These are phyloP conservation scores for Sanghuangporus baumii DNA, from an alignment of 1,284 basidiomycete species.

Conservation along the genomic window DNA sequence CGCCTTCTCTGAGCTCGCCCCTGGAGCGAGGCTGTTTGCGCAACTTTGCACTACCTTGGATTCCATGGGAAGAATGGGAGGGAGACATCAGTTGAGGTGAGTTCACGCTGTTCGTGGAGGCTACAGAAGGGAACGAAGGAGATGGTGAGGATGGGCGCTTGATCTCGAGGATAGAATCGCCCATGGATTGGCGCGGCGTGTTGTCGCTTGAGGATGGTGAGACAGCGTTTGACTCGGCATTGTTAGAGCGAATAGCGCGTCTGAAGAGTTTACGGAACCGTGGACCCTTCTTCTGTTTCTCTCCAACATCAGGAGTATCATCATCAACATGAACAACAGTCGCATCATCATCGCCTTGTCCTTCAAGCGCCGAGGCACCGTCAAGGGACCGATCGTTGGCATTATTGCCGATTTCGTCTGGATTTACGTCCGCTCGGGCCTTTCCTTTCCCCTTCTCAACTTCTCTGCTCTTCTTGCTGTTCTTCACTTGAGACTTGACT, in stretches of 20 bases:
- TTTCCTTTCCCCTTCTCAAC: background rate
- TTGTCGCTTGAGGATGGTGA: background rate
- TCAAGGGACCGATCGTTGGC: too few relatives aligned
- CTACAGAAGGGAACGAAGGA: background rate
- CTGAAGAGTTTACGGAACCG: background rate
- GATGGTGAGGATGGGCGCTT: background rate
- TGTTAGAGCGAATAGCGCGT: background rate
- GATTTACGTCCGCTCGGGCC: background rate
- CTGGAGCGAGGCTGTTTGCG: background rate
- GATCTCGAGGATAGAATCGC: background rate
- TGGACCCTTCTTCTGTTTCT: background rate
- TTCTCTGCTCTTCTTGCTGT: background rate
- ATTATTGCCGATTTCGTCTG: background rate
- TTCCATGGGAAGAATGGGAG: background rate
- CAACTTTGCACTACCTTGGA: background rate
- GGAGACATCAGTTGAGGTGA: background rate
- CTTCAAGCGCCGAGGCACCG: background rate
- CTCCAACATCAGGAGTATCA: background rate
- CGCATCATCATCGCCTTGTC: background rate
- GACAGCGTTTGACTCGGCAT: background rate
- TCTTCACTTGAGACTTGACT: background rate
- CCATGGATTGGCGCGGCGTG: background rate
- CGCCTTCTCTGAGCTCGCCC: background rate
- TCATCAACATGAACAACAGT: background rate
- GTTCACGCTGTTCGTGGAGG: background rate